Base-by-base conservation (phyloP, 1,284 basidiomycete species). In the Anthracocystis panici-leucophaei region DNA sequence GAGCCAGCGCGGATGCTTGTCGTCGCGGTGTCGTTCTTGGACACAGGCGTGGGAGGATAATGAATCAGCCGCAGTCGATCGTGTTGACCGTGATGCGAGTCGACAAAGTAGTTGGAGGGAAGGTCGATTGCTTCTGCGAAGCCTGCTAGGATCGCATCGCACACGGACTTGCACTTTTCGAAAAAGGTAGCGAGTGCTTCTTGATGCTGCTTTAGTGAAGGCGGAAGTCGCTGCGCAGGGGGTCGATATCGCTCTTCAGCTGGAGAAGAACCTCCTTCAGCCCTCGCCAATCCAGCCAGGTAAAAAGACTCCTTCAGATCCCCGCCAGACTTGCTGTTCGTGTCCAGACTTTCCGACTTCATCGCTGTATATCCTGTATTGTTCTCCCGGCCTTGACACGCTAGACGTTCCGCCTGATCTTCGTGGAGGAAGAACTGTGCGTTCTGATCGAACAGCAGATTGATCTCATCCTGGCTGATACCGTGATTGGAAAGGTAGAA, bases 251-350 rank as follows among this genome's bases (percentile, higher is more conserved):
- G 35, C 27, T 35, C 38, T 12, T 59, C 27, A 6, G 20, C 57
- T 3, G 50, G 33, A 8, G 50, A 27, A 5, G 44, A 35, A 27
- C 64, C 52, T 2, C 51, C 49, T 29, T 55, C 23, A 1, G 68
- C 48, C 21, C 60, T 54, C 4, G 57, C 57, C 2, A 78, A 51
- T 0, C 59, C 64, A 16, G 72, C 69, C 20, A 82, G 60, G 54
- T 81, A 79, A 51, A 82, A 82, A 33, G 75, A 78, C 61, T 82
- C 79, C 52, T 82, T 82, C 5, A 82, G 62, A 53, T 82, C 80
- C n/a, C 77, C 79, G 23, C 48, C 65, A 5, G 50, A 55, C 11
- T 35, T 70, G 50, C 55, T 61, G 25, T 35, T 58, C 4, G 71
- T 58, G 33, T 79, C 77, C 14, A 77, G 59, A 8, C 46, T 56